phyloP scores from a whole-genome alignment of 2,329 filamentous ascomycete genomes.

The Rutstroemia sp. region DNA sequence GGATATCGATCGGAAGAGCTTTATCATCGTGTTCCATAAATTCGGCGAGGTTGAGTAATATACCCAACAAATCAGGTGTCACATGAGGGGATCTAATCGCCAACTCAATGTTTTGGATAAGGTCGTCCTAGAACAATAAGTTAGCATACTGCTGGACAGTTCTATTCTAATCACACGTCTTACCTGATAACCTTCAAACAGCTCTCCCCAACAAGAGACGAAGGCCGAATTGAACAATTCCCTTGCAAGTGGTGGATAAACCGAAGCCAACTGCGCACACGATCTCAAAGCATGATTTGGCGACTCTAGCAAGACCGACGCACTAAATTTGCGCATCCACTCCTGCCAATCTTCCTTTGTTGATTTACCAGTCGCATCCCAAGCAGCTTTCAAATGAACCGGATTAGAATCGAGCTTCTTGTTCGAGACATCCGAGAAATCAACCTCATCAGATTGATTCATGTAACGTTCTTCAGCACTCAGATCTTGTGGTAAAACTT shows the following conservation, averaged over 20 bases:
- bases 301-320: conserved; percentile 88
- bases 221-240: conserved; percentile 98
- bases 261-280: conserved; percentile 83
- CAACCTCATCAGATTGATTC: conserved; percentile 70
- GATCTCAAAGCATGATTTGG: conserved; percentile 92
- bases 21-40: conserved; percentile 99
- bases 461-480: conserved; percentile 78
- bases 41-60: conserved; percentile 90
- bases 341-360: conserved; percentile 99
- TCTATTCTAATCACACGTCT: neutral
- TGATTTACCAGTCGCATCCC: conserved; percentile 94
- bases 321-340: conserved; percentile 95
- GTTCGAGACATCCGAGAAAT: conserved; percentile 74
- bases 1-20: conserved; percentile 92
- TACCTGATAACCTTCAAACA: conserved; percentile 87
- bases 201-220: conserved; percentile 96
- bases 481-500: conserved; percentile 89
- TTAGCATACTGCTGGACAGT: neutral
- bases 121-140: conserved; percentile 56
- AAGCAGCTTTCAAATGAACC: conserved; percentile 92
- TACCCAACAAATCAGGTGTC: conserved; percentile 87
- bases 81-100: conserved; percentile 94
- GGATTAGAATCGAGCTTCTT: conserved; percentile 98
- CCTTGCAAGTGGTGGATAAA: conserved; percentile 84
- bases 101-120: conserved; percentile 91